A percentile compares a stretch with the other conserved stretches of the same genome.
Evolutionary conservation across 208 protist genomes (phyloP).

Genomic region (Trypanosoma platydactyli): DNA sequence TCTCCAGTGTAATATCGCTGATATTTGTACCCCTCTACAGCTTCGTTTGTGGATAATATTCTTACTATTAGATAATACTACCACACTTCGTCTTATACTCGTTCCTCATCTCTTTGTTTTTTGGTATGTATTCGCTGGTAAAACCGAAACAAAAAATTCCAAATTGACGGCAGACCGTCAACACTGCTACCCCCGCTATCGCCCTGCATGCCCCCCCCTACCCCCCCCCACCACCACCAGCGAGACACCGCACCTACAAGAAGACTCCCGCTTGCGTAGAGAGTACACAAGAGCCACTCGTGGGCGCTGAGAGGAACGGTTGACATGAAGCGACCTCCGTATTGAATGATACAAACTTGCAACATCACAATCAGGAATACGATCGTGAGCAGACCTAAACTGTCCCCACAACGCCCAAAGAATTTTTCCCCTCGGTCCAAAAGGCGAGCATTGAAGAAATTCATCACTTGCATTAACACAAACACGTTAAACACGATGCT

Average conservation of each 20-base stretch:
- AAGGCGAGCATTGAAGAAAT: conserved; percentile 89
- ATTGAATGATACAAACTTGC: conserved; percentile 77
- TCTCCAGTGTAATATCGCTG: too few species aligned
- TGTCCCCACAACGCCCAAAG: conserved; percentile 58
- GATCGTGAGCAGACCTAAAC: conserved; percentile 58
- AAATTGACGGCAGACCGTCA: neutral
- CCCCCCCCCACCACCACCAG: conserved; percentile 24
- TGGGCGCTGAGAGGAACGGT: conserved; percentile 65
- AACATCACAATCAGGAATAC: conserved; percentile 56
- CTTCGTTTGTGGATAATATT: too few species aligned
- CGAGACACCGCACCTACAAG: conserved; percentile 43
- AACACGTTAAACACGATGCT: conserved; percentile 88
- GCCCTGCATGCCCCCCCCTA: conserved; percentile 2
- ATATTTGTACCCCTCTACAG: too few species aligned
- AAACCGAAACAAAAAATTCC: neutral
- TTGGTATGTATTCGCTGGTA: neutral
- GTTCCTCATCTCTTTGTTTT: too few species aligned
- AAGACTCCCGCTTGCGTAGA: conserved; percentile 48
- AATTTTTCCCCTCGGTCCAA: conserved; percentile 54
- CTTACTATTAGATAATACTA: too few species aligned
- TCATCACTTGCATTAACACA: conserved; percentile 89
- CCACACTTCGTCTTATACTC: too few species aligned
- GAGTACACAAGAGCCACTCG: conserved; percentile 67
- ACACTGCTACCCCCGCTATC: neutral
- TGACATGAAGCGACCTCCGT: conserved; percentile 75